Evolutionary conservation across 2,329 filamentous ascomycete species (phyloP).

Genomic region (Aspergillus fijiensis): DNA sequence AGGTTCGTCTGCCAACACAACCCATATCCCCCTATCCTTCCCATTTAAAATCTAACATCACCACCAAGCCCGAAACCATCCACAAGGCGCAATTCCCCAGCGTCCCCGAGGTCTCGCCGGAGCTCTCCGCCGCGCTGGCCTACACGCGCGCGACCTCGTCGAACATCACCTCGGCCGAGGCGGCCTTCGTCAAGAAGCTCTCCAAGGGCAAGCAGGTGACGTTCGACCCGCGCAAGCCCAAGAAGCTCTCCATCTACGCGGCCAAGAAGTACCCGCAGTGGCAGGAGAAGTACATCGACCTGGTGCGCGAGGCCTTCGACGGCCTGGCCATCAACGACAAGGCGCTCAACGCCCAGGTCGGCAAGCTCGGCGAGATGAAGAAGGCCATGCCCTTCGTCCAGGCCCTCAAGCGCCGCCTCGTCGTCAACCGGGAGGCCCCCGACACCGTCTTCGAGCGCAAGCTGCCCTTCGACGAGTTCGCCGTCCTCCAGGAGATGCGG

Average conservation of each 20-base stretch:
- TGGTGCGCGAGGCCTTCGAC: constrained; percentile 71
- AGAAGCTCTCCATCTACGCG: constrained; percentile 84
- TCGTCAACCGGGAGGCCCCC: constrained; percentile 63
- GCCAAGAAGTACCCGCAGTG: constrained; percentile 79
- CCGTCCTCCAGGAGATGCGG: constrained; percentile 74
- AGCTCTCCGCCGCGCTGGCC: constrained; percentile 73
- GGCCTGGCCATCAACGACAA: constrained; percentile 72
- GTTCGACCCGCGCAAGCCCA: constrained; percentile 89
- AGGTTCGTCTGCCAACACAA: constrained; percentile 35
- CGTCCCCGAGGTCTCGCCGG: constrained; percentile 63
- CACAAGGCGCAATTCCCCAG: constrained; percentile 76
- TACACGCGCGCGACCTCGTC: constrained; percentile 75
- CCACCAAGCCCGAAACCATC: constrained; percentile 61
- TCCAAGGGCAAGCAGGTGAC: constrained; percentile 83
- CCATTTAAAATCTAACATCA: constrained; percentile 3
- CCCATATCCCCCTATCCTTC: background rate
- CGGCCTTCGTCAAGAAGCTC: constrained; percentile 73
- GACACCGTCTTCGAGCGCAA: constrained; percentile 76
- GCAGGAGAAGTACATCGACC: constrained; percentile 87
- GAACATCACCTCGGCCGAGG: constrained; percentile 84
- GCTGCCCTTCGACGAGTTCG: constrained; percentile 80
- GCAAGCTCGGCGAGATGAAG: constrained; percentile 80
- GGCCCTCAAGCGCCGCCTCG: constrained; percentile 76
- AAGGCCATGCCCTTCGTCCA: constrained; percentile 98
- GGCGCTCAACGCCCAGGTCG: constrained; percentile 72